phyloP scores from a whole-genome alignment of 129 eudicot species.

The Saussurea involucrata region DNA sequence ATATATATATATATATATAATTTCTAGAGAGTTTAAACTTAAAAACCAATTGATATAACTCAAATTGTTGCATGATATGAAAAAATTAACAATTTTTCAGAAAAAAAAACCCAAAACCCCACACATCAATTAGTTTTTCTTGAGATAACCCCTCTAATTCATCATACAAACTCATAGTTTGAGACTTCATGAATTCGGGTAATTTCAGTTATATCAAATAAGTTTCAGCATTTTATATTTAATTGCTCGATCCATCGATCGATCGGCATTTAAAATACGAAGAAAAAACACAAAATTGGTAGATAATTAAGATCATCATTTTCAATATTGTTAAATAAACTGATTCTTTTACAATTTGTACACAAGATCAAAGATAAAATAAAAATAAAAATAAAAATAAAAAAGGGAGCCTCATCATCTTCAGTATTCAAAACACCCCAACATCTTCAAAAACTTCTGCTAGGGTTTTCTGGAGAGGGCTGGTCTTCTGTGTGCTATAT shows the following conservation, averaged over 20 bases:
- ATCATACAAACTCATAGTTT: background rate
- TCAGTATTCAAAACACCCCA: slow-evolving; percentile 56
- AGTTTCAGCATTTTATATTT: background rate
- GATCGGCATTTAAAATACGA: no score
- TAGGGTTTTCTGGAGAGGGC: slow-evolving; percentile 82
- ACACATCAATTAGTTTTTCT: background rate
- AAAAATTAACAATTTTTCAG: no score
- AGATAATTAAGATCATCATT: slow-evolving; percentile 3
- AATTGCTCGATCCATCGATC: background rate
- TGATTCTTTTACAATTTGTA: slow-evolving; percentile 35
- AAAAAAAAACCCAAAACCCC: background rate
- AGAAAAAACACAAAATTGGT: background rate
- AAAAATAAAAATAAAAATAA: background rate
- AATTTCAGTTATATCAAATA: background rate
- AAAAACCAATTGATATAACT: no score
- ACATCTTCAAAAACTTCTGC: slow-evolving; percentile 48
- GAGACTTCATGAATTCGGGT: background rate
- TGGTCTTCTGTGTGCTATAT: slow-evolving; percentile 40
- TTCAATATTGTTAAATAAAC: slow-evolving; percentile 29
- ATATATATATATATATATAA: no score
- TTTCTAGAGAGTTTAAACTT: no score
- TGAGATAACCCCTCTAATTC: background rate
- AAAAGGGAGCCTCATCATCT: slow-evolving; percentile 55
- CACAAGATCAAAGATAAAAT: slow-evolving; percentile 16
- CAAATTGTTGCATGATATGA: no score